Conservation (phyloP, 2,329 filamentous ascomycete genomes). For the Colletotrichum sp. region DNA sequence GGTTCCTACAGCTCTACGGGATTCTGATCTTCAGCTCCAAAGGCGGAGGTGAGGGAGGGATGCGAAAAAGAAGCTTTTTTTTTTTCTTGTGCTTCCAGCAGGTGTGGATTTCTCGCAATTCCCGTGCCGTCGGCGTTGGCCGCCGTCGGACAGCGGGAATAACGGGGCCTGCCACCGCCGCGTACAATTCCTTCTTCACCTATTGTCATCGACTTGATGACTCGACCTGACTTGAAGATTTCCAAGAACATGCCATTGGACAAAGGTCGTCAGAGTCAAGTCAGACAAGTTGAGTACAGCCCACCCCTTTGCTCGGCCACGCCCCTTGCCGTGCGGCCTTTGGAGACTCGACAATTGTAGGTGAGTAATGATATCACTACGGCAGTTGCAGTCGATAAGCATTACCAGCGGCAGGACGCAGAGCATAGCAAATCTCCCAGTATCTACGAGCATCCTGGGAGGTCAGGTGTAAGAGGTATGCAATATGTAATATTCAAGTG, state of each 20-base stretch:
- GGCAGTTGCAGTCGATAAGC: background rate
- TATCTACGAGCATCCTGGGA: slow-evolving; percentile 9
- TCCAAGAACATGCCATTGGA: background rate
- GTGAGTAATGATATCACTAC: background rate
- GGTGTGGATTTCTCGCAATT: background rate
- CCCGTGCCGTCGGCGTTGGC: background rate
- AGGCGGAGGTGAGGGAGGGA: background rate
- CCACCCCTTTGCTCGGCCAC: background rate
- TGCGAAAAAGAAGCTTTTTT: background rate
- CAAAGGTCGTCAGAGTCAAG: background rate
- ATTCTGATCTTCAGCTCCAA: slow-evolving; percentile 1
- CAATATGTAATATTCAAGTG: background rate
- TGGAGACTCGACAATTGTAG: background rate
- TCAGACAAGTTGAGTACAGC: background rate
- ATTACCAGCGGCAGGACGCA: background rate
- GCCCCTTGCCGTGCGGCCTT: background rate
- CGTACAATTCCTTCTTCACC: background rate
- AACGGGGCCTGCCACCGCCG: background rate
- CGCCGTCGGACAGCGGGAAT: background rate
- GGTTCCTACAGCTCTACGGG: background rate
- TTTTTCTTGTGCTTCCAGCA: background rate
- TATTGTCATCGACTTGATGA: background rate
- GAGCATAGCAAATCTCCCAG: slow-evolving; percentile 10
- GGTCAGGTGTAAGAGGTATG: background rate
- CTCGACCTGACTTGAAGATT: background rate